These are phyloP conservation scores for Trypanosomatidae sp. DNA, from an alignment of 208 protist species.

Conservation along the genomic window DNA sequence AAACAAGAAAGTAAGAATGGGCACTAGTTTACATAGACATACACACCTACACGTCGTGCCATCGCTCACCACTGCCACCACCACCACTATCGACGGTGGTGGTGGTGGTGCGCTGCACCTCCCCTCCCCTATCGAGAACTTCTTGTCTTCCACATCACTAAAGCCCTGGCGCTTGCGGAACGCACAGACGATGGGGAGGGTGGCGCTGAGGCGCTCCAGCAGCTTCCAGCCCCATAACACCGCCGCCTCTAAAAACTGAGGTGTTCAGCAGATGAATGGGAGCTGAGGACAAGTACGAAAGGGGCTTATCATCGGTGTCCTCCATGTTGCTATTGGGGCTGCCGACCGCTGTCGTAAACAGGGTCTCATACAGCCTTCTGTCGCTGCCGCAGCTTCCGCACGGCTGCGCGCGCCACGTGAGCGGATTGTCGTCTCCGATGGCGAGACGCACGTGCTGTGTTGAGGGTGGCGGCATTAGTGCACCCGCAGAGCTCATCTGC, in stretches of 20 bases:
- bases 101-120: not conserved
- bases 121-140: not conserved
- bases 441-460: not conserved
- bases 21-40: not conserved
- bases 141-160: conserved; percentile 3
- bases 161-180: conserved; percentile 8
- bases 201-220: conserved; percentile 12
- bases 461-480: not conserved
- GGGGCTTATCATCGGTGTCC: not conserved
- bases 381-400: not conserved
- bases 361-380: not conserved
- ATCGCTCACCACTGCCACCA: not conserved
- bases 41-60: not conserved
- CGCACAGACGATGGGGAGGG: conserved; percentile 9
- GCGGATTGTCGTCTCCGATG: not conserved
- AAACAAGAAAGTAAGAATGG: not conserved
- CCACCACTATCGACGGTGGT: not conserved
- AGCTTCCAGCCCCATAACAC: conserved; percentile 8
- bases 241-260: not conserved
- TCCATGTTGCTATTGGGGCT: not conserved
- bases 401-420: not conserved
- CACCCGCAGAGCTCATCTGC: not conserved
- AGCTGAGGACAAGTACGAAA: not conserved
- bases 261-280: not conserved
- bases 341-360: not conserved